Base-by-base conservation (phyloP, 805 yeast genomes). In the Barnettozyma siamensis region DNA sequence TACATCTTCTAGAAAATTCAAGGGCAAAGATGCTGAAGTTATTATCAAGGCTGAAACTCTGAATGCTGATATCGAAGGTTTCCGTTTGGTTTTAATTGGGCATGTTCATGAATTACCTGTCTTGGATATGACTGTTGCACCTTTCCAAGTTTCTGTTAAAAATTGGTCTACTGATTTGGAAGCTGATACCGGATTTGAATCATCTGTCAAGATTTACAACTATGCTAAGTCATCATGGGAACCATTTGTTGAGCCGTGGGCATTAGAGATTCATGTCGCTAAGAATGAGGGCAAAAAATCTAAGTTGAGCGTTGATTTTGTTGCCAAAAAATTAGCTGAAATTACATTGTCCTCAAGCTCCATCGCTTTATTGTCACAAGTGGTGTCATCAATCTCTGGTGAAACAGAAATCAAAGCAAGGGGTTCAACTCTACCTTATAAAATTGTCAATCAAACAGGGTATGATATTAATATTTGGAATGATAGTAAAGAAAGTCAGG, bases 141-240 rank as follows among this genome's bases (percentile, higher is more conserved):
- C 91, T 0, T 86, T 89, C 59, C 75, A 75, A 11, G 58, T 83
- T 2, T 66, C 65, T 26, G 89, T 88, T 0, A 72, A 74, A 41
- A 85, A 89, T 53, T 89, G 97, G 97, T 83, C 95, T 0, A 79
- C 89, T 1, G 89, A 85, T 45, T 60, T 89, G 41, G 80, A 79
- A 50, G 84, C 87, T 1, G 79, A 78, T 42, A 69, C 83, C 0
- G 73, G 75, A 20, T 60, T 88, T 28, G 84, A 78, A 45, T 71
- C 88, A 1, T 75, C 67, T 45, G 73, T 84, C 9, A 88, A 87
- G 59, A 76, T 87, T 17, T 89, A 84, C 68, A 88, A 88, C 59
- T 89, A 89, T 59, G 76, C 96, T 0, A 78, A 84, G 46, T 88
- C 96, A 3, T 75, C 88, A 0, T 89, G 99, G 98, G 98, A 93